Percentiles rank a stretch among this genome's conserved stretches.
phyloP scores from a whole-genome alignment of 2,329 filamentous ascomycete genomes.

The Aquanectria penicillioides region DNA sequence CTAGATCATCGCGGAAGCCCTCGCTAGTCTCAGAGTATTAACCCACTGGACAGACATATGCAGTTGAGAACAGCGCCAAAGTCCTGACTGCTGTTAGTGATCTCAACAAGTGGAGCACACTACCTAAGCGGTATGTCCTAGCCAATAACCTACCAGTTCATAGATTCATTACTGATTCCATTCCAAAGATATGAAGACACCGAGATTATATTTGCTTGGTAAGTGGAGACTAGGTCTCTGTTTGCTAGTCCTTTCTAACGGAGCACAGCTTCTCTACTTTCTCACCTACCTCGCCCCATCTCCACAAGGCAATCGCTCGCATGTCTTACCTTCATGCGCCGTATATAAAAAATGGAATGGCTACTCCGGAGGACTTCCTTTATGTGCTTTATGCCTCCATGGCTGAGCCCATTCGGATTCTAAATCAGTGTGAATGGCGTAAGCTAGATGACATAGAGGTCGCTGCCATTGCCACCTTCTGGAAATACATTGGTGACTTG shows the following conservation, averaged over 20 bases:
- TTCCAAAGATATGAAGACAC: constrained; percentile 53
- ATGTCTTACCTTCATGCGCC: constrained; percentile 53
- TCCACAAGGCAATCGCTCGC: constrained; percentile 50
- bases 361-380: constrained; percentile 50
- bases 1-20: background rate
- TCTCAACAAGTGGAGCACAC: constrained; percentile 43
- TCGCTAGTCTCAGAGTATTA: no score
- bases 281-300: constrained; percentile 39
- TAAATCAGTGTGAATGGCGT: constrained; percentile 76
- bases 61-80: constrained; percentile 49
- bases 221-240: no score
- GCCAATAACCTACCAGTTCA: background rate
- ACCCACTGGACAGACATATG: constrained; percentile 53
- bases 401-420: constrained; percentile 71
- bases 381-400: constrained; percentile 67
- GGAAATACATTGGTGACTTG: constrained; percentile 76
- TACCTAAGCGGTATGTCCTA: constrained; percentile 48
- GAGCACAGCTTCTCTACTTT: constrained; percentile 46
- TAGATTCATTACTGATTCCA: constrained; percentile 7
- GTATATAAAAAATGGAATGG: constrained; percentile 49
- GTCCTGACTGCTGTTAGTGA: constrained; percentile 50
- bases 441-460: constrained; percentile 71
- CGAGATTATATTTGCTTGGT: constrained; percentile 49
- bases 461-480: constrained; percentile 74
- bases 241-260: background rate